Evolutionary conservation across 495 filamentous ascomycete genomes (phyloP).

Genomic region (Penicillium tannophilum): DNA sequence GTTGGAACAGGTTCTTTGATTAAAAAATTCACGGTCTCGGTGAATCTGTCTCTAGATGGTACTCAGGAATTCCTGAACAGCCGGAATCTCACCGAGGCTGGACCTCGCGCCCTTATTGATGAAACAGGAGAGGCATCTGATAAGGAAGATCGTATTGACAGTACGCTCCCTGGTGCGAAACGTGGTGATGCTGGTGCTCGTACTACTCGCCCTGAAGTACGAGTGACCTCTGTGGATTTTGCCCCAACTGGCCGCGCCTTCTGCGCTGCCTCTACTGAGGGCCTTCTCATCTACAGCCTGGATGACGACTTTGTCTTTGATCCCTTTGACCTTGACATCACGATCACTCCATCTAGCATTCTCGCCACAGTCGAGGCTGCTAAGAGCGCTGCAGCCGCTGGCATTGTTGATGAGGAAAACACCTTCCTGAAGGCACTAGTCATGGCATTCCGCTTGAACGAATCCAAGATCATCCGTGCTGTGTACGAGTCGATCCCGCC

Average conservation of each 20-base stretch:
- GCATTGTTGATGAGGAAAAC: conserved; percentile 51
- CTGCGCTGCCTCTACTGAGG: conserved; percentile 94
- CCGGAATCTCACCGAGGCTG: conserved; percentile 85
- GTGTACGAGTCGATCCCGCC: conserved; percentile 85
- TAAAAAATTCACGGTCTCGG: conserved; percentile 90
- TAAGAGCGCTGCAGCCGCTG: conserved; percentile 32
- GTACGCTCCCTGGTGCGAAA: conserved; percentile 82
- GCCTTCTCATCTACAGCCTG: conserved; percentile 86
- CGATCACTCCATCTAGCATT: conserved; percentile 82
- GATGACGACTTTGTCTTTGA: conserved; percentile 81
- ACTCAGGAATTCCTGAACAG: conserved; percentile 97
- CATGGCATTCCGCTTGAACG: conserved; percentile 95
- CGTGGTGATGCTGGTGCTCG: conserved; percentile 80
- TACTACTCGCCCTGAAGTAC: conserved; percentile 75
- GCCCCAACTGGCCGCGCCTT: conserved; percentile 86
- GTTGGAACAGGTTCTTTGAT: conserved; percentile 84
- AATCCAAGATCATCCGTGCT: conserved; percentile 69
- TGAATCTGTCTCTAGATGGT: conserved; percentile 90
- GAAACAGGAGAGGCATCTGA: conserved; percentile 87
- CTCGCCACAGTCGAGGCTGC: conserved; percentile 66
- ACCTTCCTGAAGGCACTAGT: conserved; percentile 90
- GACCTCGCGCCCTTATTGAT: conserved; percentile 79
- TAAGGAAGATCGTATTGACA: conserved; percentile 79
- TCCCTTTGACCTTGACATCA: conserved; percentile 92
- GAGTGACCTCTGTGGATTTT: conserved; percentile 84